phyloP scores from a whole-genome alignment of 78 protist species.

The Speleostelium caveatum region DNA sequence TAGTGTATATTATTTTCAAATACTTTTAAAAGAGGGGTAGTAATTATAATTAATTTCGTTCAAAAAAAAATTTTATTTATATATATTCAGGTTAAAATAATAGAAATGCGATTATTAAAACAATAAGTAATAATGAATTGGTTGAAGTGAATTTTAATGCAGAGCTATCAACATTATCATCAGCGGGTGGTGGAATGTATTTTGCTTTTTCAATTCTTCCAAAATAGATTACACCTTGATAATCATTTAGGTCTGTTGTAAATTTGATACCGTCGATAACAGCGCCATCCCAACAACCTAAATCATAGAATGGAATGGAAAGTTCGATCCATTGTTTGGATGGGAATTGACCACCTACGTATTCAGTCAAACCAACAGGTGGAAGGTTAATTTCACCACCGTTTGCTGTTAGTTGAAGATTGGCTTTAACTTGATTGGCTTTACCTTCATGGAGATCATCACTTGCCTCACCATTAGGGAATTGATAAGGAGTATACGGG shows the following conservation, averaged over 20 bases:
- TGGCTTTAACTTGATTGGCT: background rate
- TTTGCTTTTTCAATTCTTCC: background rate
- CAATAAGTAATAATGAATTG: no score
- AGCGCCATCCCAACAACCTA: background rate
- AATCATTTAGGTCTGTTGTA: background rate
- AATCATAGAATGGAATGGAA: constrained; percentile 39
- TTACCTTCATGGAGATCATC: background rate
- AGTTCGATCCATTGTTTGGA: constrained; percentile 22
- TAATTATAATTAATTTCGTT: no score
- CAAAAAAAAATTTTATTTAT: no score
- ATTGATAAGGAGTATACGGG: background rate
- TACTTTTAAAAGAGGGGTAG: no score
- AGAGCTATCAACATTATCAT: background rate
- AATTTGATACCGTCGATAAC: background rate
- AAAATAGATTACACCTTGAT: constrained; percentile 14
- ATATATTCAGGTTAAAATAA: no score
- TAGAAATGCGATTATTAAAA: no score
- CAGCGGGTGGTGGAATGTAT: background rate
- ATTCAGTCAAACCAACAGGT: constrained; percentile 48
- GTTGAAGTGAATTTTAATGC: no score
- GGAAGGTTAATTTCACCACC: background rate
- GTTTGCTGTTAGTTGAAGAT: background rate
- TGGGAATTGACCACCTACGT: constrained; percentile 58
- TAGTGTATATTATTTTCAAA: no score
- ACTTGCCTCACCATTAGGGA: background rate